Base-by-base conservation (phyloP, 1,284 basidiomycete genomes). In the Marasmius fiardii region DNA sequence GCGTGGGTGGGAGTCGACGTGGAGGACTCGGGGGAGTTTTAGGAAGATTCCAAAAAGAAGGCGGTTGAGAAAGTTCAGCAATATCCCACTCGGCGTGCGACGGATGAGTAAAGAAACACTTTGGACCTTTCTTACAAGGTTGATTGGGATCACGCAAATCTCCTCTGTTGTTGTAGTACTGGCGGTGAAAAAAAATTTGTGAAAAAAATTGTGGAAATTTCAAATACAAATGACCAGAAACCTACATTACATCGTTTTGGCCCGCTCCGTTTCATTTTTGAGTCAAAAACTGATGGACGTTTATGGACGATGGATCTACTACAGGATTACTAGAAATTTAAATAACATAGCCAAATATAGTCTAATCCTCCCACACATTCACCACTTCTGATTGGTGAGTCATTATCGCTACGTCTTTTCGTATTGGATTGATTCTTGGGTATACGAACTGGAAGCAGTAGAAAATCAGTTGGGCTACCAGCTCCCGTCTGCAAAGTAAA, bases 301-400 rank as follows among this genome's bases (percentile, higher is more conserved):
- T 37, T 11, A 37, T 12, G 12, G 12, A 37, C 12, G n/a, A 20
- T 20, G 39, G 20, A 39, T 39, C 16, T 16, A 20, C 37, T 39
- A 4, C 5, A 20, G 4, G 4, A 14, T 6, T 14, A 14, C 11
- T 4, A 20, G n/a, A 7, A 14, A 10, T 1, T 41, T 41, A 41
- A 16, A 41, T 4, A 18, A 20, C 39, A 41, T 41, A 14, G 7
- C n/a, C 35, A 12, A 37, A 37, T 8, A 43, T 35, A 20, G 20
- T 23, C 21, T 44, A 23, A 56, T 75, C 69, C 54, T 79, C 75
- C 79, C 79, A 82, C 16, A 79, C 62, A 59, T 80, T 77, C 3
- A 92, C 80, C 61, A 91, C 78, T 74, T 93, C 91, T 1, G 87
- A 82, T 62, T 93, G 77, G 67, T 92, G 85, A 1, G 91, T 93